These are phyloP conservation scores for Leccinum proliferum DNA, from an alignment of 1,284 basidiomycete species.

Conservation along the genomic window DNA sequence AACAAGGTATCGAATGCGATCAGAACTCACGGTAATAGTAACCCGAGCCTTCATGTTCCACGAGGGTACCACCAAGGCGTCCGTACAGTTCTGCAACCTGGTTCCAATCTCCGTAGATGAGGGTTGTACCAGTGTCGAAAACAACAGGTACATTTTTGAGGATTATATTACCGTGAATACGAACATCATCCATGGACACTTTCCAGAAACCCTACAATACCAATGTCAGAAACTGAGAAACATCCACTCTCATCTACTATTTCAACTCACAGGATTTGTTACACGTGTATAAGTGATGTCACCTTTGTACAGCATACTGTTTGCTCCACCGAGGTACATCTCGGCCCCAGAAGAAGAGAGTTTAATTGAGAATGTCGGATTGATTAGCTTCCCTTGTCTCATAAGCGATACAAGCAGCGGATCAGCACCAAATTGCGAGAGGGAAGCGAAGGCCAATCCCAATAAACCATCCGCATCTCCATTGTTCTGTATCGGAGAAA, in stretches of 20 bases:
- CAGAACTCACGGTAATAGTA: neutral
- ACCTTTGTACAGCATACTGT: too few relatives aligned
- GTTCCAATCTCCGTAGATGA: neutral
- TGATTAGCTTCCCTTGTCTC: neutral
- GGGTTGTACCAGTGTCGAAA: neutral
- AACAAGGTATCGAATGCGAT: neutral
- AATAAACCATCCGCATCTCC: neutral
- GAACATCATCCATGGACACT: too few relatives aligned
- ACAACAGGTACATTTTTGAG: neutral
- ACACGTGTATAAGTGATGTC: too few relatives aligned
- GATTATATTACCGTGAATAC: too few relatives aligned
- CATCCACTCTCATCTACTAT: too few relatives aligned
- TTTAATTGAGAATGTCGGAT: neutral
- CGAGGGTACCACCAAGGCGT: neutral
- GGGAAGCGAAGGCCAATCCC: neutral
- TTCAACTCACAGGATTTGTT: too few relatives aligned
- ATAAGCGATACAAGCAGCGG: neutral
- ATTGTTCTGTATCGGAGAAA: too few relatives aligned
- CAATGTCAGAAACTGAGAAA: too few relatives aligned
- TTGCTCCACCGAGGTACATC: too few relatives aligned
- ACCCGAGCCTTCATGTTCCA: neutral
- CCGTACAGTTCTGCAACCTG: neutral
- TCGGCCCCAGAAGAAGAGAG: too few relatives aligned
- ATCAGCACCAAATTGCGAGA: neutral
- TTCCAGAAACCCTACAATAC: too few relatives aligned